Evolutionary conservation across 257 asterid genomes (phyloP).

Genomic region (Nemophila menziesii): DNA sequence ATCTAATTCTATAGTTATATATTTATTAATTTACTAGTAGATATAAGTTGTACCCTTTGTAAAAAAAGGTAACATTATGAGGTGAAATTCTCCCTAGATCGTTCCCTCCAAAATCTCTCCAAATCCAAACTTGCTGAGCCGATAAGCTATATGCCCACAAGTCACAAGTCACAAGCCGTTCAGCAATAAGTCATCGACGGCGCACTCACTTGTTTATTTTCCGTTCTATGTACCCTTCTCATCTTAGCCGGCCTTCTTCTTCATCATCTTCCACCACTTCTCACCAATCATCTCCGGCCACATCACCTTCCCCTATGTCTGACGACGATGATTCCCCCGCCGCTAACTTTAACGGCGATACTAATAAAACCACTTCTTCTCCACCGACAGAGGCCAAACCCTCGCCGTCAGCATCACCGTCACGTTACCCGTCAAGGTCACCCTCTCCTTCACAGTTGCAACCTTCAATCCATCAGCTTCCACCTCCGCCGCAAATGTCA

Average conservation of each 20-base stretch:
- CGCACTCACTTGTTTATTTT: neutral
- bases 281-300: conserved; percentile 6
- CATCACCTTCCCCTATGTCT: conserved; percentile 17
- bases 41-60: too few species aligned
- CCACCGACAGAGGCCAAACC: neutral
- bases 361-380: neutral
- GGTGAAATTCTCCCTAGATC: neutral
- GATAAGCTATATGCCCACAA: neutral
- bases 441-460: conserved; percentile 46
- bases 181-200: neutral
- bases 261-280: conserved; percentile 14
- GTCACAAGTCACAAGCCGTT: neutral
- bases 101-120: neutral
- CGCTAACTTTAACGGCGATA: neutral
- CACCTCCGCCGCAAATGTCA: conserved; percentile 17
- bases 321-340: conserved; percentile 17
- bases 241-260: conserved; percentile 16
- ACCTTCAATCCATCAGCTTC: neutral
- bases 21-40: too few species aligned
- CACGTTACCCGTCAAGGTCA: conserved; percentile 21
- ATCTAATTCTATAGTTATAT: too few species aligned
- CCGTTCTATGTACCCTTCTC: neutral
- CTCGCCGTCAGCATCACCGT: conserved; percentile 11
- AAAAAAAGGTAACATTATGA: too few species aligned
- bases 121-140: neutral